Percentiles rank a stretch among this genome's conserved stretches.
These are phyloP conservation scores for Pichia norvegensis DNA, from an alignment of 1,139 yeast genomes.

Conservation along the genomic window DNA sequence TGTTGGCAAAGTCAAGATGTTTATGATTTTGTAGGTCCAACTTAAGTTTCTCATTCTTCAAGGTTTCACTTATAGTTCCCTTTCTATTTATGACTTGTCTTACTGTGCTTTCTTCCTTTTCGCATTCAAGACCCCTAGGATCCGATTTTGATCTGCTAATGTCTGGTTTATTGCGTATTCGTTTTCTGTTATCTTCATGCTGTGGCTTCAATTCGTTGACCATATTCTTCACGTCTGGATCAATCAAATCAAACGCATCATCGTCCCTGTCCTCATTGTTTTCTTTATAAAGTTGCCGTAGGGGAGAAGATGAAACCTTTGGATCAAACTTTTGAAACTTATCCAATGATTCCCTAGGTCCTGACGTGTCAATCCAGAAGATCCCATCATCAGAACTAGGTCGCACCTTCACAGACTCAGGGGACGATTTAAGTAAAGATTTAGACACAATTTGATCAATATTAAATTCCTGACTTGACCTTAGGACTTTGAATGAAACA, in stretches of 20 bases:
- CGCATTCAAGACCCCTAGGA: conserved; percentile 15
- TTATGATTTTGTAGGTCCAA: not conserved
- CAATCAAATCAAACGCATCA: conserved; percentile 15
- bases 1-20: conserved; percentile 20
- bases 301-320: conserved; percentile 15
- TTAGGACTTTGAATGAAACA: conserved; percentile 8
- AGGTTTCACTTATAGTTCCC: not conserved
- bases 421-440: not conserved
- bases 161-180: conserved; percentile 3
- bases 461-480: conserved; percentile 14
- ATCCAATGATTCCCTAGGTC: not conserved
- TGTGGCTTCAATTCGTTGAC: conserved; percentile 17
- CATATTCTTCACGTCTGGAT: conserved; percentile 23
- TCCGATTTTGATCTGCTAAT: conserved; percentile 18
- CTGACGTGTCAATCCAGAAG: conserved; percentile 29
- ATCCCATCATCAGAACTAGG: conserved; percentile 28
- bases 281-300: conserved; percentile 4
- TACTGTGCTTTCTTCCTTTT: not conserved
- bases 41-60: not conserved
- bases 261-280: conserved; percentile 2
- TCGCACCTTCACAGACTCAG: conserved; percentile 7
- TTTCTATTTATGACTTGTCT: not conserved
- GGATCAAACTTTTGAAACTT: not conserved
- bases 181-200: conserved; percentile 1
- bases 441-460: conserved; percentile 4